Evolutionary conservation across 2,329 filamentous ascomycete genomes (phyloP).

Genomic region (Colletotrichum noveboracense): DNA sequence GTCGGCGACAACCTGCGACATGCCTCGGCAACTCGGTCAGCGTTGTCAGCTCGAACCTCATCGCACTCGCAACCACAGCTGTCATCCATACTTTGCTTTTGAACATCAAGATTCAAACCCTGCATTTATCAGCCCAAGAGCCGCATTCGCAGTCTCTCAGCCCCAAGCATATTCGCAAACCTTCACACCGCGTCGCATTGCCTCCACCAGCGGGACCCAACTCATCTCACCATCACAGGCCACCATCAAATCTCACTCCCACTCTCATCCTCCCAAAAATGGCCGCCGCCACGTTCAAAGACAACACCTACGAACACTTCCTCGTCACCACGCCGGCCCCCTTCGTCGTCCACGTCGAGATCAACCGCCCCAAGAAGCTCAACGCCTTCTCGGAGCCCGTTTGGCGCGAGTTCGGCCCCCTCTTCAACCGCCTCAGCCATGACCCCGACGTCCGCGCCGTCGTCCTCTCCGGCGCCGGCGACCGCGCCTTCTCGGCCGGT

Average conservation of each 20-base stretch:
- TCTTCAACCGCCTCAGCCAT: conserved; percentile 75
- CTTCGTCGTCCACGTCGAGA: conserved; percentile 88
- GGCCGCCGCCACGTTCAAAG: conserved; percentile 17
- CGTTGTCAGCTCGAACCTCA: not conserved
- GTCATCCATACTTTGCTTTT: not conserved
- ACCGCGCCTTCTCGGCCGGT: conserved; percentile 84
- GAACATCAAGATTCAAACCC: not conserved
- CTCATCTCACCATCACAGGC: not conserved
- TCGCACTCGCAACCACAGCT: conserved; percentile 9
- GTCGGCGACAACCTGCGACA: not conserved
- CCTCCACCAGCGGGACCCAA: not conserved
- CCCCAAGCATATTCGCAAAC: not conserved
- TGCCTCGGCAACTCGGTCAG: conserved; percentile 20
- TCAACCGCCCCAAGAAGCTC: conserved; percentile 84
- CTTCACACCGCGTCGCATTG: not conserved
- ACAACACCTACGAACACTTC: conserved; percentile 68
- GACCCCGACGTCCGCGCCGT: conserved; percentile 78
- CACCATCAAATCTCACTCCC: not conserved
- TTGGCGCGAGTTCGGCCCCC: conserved; percentile 79
- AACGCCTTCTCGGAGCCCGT: conserved; percentile 87
- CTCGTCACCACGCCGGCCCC: conserved; percentile 73
- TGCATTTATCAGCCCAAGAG: not conserved
- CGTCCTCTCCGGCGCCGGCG: conserved; percentile 80
- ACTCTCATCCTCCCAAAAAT: not conserved
- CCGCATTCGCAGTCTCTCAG: not conserved